Base-by-base conservation (phyloP, 2,329 filamentous ascomycete genomes). In the Macroventuria anomochaeta region DNA sequence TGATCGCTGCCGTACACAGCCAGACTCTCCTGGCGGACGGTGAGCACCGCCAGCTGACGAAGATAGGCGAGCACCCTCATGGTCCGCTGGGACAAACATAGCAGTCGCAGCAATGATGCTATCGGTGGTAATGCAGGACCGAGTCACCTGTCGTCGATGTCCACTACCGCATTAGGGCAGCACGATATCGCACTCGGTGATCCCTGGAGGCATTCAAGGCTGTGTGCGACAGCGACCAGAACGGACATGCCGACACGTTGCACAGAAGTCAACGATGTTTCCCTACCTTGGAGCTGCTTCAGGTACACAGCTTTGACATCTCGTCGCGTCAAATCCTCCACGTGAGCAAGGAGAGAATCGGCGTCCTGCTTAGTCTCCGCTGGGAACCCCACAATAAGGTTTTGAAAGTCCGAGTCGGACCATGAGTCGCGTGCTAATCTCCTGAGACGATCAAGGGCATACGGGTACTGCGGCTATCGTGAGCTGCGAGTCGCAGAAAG, bases 221-320 rank as follows among this genome's bases (percentile, higher is more conserved):
- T 46, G 44, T 46, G 52, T 46, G 56, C 49, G 32, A 57, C 42
- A 50, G 34, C 36, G 40, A 38, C 37, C 39, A 33, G 46, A 41
- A 46, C 42, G 46, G 57, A 53, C 34, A 40, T 48, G 29, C 46
- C 25, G 43, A 48, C 43, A 46, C 34, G 54, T 33, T 59, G 37
- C 55, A 65, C 57, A 55, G 37, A 44, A 53, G 21, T 37, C 37
- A 37, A 58, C 31, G 53, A 41, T 53, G 42, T 54, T 55, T 48
- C 65, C 69, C 61, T 55, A 74, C 70, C 72, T 77, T 95, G 90
- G 36, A 93, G 84, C 53, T 84, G 84, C 78, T 95, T 95, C 59
- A 93, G 80, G 74, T 91, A 92, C 34, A 88, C 78, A 55, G 86
- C 81, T 76, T 93, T 95, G 68, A 91, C 81, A 70, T 95, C 90